phyloP scores from a whole-genome alignment of 768 basidiomycete genomes.

The Suillus luteus region DNA sequence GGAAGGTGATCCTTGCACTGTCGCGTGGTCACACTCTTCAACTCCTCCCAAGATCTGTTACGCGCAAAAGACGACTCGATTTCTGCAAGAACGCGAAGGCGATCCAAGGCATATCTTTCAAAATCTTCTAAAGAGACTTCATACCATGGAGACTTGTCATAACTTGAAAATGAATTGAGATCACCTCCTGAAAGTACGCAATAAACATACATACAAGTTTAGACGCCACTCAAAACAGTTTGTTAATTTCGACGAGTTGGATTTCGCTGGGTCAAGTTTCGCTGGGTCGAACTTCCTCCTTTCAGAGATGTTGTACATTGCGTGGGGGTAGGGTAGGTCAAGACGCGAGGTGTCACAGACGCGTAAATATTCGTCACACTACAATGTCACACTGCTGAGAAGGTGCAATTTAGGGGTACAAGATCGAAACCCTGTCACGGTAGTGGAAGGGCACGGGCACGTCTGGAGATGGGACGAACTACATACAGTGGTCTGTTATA shows the following conservation, averaged over 20 bases:
- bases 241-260: background rate
- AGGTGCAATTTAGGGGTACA: too few species aligned
- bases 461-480: background rate
- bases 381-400: background rate
- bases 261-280: slow-evolving; percentile 3
- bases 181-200: slow-evolving; percentile 9
- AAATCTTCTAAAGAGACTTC: slow-evolving; percentile 97
- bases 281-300: slow-evolving; percentile 9
- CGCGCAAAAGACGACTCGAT: slow-evolving; percentile 89
- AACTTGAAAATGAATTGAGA: slow-evolving; percentile 49
- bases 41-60: slow-evolving; percentile 79
- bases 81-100: slow-evolving; percentile 85
- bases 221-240: slow-evolving; percentile 51
- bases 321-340: background rate
- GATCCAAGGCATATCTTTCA: slow-evolving; percentile 85
- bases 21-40: slow-evolving; percentile 57
- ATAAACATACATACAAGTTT: slow-evolving; percentile 65
- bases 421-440: too few species aligned
- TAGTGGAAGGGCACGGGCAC: background rate
- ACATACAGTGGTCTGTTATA: background rate
- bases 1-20: slow-evolving; percentile 81
- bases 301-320: slow-evolving; percentile 28
- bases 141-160: slow-evolving; percentile 79
- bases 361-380: slow-evolving; percentile 9
- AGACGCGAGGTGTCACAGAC: slow-evolving; percentile 13